Evolutionary conservation across 441 rosid genomes (phyloP).

Genomic region (Kokia cookei): DNA sequence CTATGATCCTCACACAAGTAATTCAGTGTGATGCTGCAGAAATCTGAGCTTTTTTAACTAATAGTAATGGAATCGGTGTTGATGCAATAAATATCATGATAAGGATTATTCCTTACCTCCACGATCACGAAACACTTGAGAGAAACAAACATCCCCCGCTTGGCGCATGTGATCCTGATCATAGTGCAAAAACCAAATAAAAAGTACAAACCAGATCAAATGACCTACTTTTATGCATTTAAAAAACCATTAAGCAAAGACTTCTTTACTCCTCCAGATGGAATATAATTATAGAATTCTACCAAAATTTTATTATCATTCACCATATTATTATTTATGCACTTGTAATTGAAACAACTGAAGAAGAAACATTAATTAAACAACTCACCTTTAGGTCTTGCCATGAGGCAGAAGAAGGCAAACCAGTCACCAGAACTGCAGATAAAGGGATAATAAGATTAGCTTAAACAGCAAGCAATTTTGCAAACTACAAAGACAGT

Average conservation of each 20-base stretch:
- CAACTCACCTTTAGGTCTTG: slow-evolving; percentile 84
- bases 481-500: not conserved
- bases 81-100: not conserved
- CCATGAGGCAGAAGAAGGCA: slow-evolving; percentile 96
- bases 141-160: slow-evolving; percentile 95
- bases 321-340: not conserved
- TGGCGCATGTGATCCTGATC: slow-evolving; percentile 92
- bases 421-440: slow-evolving; percentile 83
- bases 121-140: slow-evolving; percentile 87
- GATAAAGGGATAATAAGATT: not conserved
- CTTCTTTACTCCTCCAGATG: not conserved
- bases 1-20: not conserved
- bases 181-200: not conserved
- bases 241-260: not conserved
- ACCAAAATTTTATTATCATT: not conserved
- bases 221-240: not conserved
- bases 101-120: slow-evolving; percentile 42
- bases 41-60: not conserved
- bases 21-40: not conserved
- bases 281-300: not conserved
- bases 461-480: not conserved
- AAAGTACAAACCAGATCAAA: not conserved
- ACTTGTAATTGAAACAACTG: not conserved
- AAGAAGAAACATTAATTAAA: not conserved
- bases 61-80: not conserved